A percentile compares a stretch with the other conserved stretches of the same genome.
Conservation (phyloP, 805 yeast genomes). For the Schwanniomyces yamadae region DNA sequence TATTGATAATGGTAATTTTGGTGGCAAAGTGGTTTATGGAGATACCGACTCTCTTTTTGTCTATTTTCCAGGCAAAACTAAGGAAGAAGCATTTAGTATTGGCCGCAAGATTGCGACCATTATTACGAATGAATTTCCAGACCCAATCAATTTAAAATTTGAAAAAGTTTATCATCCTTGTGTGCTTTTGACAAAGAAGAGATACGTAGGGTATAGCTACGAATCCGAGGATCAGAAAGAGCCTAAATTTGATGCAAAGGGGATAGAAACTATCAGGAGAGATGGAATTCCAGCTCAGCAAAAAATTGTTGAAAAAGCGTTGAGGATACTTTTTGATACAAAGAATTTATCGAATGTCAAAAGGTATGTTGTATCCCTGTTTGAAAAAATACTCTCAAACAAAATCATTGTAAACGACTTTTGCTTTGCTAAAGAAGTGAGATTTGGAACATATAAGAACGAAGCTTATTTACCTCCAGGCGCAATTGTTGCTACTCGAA, state of each 20-base stretch:
- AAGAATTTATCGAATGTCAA: constrained; percentile 71
- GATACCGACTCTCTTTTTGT: constrained; percentile 95
- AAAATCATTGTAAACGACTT: constrained; percentile 74
- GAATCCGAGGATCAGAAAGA: constrained; percentile 52
- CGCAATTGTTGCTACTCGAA: constrained; percentile 72
- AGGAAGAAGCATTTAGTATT: constrained; percentile 70
- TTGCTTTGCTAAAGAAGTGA: constrained; percentile 88
- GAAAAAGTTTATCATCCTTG: constrained; percentile 93
- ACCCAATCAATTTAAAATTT: constrained; percentile 79
- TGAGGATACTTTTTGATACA: constrained; percentile 70
- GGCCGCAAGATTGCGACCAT: constrained; percentile 69
- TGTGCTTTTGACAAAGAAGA: constrained; percentile 72
- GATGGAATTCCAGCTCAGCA: constrained; percentile 95
- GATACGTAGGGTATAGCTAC: constrained; percentile 87
- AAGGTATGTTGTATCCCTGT: constrained; percentile 60
- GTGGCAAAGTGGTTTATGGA: constrained; percentile 93
- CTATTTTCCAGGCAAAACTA: constrained; percentile 79
- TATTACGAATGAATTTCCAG: constrained; percentile 68
- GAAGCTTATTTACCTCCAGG: constrained; percentile 84
- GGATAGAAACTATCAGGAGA: constrained; percentile 90
- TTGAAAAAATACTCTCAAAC: constrained; percentile 61
- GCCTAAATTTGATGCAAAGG: constrained; percentile 90
- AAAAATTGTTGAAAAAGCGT: constrained; percentile 68
- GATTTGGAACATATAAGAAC: constrained; percentile 77
- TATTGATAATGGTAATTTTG: constrained; percentile 68